Evolutionary conservation across 176 grass and related monocot species (phyloP).

Genomic region (Thalia dealbata): DNA sequence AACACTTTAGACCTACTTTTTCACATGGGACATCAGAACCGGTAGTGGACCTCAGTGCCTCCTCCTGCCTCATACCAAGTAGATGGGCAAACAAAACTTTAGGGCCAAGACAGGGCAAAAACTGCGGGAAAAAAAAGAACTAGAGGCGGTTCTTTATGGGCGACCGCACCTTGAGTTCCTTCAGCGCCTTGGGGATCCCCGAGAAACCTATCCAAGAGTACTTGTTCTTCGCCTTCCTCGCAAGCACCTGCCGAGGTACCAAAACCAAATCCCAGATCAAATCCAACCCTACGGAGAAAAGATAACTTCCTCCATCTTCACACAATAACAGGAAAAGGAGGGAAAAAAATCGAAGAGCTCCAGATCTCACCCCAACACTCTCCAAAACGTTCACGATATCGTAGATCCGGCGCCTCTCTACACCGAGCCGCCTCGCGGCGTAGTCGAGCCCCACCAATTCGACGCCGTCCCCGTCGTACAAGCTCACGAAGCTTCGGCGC

Average conservation of each 20-base stretch:
- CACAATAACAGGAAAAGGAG: not conserved
- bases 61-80: constrained; percentile 33
- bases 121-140: too few species aligned
- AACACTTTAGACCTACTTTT: constrained; percentile 31
- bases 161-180: constrained; percentile 54
- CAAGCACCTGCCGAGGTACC: constrained; percentile 42
- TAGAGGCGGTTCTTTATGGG: not conserved
- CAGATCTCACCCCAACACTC: constrained; percentile 70
- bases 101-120: not conserved
- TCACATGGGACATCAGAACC: constrained; percentile 30
- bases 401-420: constrained; percentile 95
- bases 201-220: constrained; percentile 83
- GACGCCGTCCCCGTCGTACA: constrained; percentile 62
- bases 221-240: constrained; percentile 74
- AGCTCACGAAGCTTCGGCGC: constrained; percentile 53
- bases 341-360: too few species aligned
- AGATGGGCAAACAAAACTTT: not conserved
- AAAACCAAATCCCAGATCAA: not conserved
- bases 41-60: constrained; percentile 30
- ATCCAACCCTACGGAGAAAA: not conserved
- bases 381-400: constrained; percentile 97
- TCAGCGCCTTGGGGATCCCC: constrained; percentile 55
- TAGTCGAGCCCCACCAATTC: constrained; percentile 69
- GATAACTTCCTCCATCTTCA: not conserved
- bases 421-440: constrained; percentile 63